phyloP scores from a whole-genome alignment of 768 basidiomycete genomes.

The Lactifluus piperatus region DNA sequence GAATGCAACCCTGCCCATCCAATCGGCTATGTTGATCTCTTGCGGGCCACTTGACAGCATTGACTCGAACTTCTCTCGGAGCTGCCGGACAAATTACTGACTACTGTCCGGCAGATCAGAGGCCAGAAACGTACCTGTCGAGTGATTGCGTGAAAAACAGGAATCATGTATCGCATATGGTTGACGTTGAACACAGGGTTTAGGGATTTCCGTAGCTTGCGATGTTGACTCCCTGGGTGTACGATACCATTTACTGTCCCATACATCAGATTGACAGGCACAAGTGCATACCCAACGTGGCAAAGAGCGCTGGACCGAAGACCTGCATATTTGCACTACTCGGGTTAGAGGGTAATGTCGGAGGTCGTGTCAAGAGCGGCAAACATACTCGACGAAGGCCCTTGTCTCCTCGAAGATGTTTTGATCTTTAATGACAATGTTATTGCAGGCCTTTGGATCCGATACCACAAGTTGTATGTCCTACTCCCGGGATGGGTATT shows the following conservation, averaged over 20 bases:
- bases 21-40: constrained; percentile 18
- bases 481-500: not conserved
- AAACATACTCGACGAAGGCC: not conserved
- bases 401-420: not conserved
- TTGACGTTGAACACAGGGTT: not conserved
- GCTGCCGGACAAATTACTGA: constrained; percentile 29
- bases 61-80: constrained; percentile 20
- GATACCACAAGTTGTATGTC: constrained; percentile 1
- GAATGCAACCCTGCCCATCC: constrained; percentile 20
- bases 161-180: constrained; percentile 20
- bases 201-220: constrained; percentile 1
- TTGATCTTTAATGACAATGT: constrained; percentile 2
- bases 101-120: constrained; percentile 30
- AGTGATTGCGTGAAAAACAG: constrained; percentile 17
- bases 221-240: constrained; percentile 19
- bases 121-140: not conserved
- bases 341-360: not conserved
- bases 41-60: constrained; percentile 30
- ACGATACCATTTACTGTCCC: not conserved
- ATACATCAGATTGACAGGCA: not conserved
- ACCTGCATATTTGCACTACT: not conserved
- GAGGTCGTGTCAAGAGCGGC: no score
- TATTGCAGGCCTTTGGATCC: not conserved
- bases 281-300: not conserved
- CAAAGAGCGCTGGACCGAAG: not conserved